phyloP scores from a whole-genome alignment of 1,284 basidiomycete species.

The Uromyces viciae-fabae region DNA sequence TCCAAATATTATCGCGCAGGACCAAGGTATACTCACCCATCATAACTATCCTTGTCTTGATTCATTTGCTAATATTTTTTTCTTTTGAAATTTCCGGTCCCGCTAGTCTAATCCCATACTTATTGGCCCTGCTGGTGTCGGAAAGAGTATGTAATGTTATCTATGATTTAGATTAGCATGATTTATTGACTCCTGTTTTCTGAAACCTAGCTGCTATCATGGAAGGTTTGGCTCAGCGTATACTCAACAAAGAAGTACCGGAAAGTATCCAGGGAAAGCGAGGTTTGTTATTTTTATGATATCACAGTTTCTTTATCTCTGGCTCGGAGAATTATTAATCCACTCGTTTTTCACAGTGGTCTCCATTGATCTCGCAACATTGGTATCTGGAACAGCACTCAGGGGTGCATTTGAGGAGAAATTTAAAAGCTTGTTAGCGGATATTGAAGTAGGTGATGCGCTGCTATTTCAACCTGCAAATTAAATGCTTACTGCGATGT shows the following conservation, averaged over 20 bases:
- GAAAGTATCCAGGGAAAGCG: conserved; percentile 55
- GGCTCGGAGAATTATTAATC: not conserved
- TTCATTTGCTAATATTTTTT: no score
- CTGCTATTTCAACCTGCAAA: not conserved
- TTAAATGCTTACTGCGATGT: not conserved
- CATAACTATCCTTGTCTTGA: not conserved
- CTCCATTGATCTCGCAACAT: conserved; percentile 72
- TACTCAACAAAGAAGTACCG: conserved; percentile 84
- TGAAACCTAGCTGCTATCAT: conserved; percentile 66
- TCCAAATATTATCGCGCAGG: conserved; percentile 63
- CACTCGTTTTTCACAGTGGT: conserved; percentile 8
- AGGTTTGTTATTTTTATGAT: conserved; percentile 59
- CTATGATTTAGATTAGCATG: conserved; percentile 65
- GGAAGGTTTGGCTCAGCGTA: conserved; percentile 82
- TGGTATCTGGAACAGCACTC: conserved; percentile 81
- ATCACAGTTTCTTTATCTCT: not conserved
- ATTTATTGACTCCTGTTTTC: conserved; percentile 58
- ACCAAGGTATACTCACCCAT: conserved; percentile 46
- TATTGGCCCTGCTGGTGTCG: conserved; percentile 56
- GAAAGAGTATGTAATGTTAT: conserved; percentile 46
- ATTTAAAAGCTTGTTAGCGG: conserved; percentile 76
- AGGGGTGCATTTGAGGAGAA: conserved; percentile 88
- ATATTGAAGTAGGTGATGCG: conserved; percentile 75
- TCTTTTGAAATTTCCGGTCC: no score
- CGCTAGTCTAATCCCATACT: conserved; percentile 79